Evolutionary conservation across 2,329 filamentous ascomycete genomes (phyloP).

Genomic region (Chrysosphaeria jannelii): DNA sequence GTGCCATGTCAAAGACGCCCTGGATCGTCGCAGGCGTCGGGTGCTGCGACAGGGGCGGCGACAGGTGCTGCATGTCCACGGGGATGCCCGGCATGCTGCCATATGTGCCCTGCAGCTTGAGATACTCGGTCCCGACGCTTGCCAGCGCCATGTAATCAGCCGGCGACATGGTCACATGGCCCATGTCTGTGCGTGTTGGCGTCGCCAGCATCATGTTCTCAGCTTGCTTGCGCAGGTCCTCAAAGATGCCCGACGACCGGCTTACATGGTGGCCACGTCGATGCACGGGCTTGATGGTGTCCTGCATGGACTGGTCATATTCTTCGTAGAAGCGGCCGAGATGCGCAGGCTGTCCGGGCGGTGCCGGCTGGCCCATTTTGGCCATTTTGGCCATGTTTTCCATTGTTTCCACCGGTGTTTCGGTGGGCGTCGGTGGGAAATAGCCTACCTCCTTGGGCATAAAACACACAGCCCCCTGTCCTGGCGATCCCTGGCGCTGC

Average conservation of each 20-base stretch:
- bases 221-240: slow-evolving; percentile 24
- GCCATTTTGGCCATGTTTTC: too few relatives aligned
- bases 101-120: slow-evolving; percentile 8
- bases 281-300: slow-evolving; percentile 26
- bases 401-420: slow-evolving; percentile 23
- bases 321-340: slow-evolving; percentile 24
- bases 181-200: slow-evolving; percentile 20
- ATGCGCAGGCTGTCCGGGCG: slow-evolving; percentile 6
- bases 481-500: too few relatives aligned
- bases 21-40: slow-evolving; percentile 21
- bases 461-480: not conserved
- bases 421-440: slow-evolving; percentile 35
- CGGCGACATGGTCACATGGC: slow-evolving; percentile 21
- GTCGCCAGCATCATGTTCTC: slow-evolving; percentile 20
- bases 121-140: slow-evolving; percentile 9
- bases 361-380: too few relatives aligned
- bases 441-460: slow-evolving; percentile 20
- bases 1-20: slow-evolving; percentile 7
- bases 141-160: slow-evolving; percentile 21
- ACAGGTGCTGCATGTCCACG: slow-evolving; percentile 11
- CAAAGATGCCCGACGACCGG: slow-evolving; percentile 21
- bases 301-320: slow-evolving; percentile 35
- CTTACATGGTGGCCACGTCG: slow-evolving; percentile 10
- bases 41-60: slow-evolving; percentile 18
- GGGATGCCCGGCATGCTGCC: slow-evolving; percentile 9